phyloP scores from a whole-genome alignment of 495 filamentous ascomycete genomes.

The Penicillium dipodomyicola region DNA sequence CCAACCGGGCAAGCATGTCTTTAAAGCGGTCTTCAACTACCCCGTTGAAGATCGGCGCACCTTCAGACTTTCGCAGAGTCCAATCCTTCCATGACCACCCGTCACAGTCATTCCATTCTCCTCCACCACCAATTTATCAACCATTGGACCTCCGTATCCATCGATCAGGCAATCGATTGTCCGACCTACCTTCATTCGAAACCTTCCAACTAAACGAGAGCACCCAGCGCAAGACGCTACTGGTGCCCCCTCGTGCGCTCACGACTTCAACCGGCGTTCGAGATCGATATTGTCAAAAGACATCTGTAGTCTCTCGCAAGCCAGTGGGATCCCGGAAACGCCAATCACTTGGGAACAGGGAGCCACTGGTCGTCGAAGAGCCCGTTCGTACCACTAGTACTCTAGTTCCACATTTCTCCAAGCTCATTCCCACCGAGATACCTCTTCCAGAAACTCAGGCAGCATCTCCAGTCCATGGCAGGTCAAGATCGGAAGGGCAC shows the following conservation, averaged over 20 bases:
- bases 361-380: slow-evolving; percentile 24
- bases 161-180: slow-evolving; percentile 61
- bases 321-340: slow-evolving; percentile 40
- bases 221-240: slow-evolving; percentile 18
- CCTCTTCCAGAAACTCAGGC: slow-evolving; percentile 14
- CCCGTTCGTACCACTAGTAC: slow-evolving; percentile 25
- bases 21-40: slow-evolving; percentile 44
- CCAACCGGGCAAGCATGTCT: slow-evolving; percentile 52
- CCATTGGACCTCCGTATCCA: slow-evolving; percentile 78
- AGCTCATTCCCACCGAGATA: slow-evolving; percentile 19
- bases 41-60: slow-evolving; percentile 48
- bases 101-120: slow-evolving; percentile 14
- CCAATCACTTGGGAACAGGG: slow-evolving; percentile 32
- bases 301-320: slow-evolving; percentile 39
- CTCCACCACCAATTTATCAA: slow-evolving; percentile 47
- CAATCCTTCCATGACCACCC: slow-evolving; percentile 28
- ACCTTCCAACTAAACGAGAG: slow-evolving; percentile 29
- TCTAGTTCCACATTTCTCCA: slow-evolving; percentile 46
- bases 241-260: slow-evolving; percentile 32
- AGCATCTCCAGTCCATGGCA: slow-evolving; percentile 12
- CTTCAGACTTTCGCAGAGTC: slow-evolving; percentile 54
- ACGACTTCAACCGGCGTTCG: slow-evolving; percentile 22
- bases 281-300: slow-evolving; percentile 27
- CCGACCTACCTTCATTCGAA: slow-evolving; percentile 51
- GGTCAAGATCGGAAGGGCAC: slow-evolving; percentile 20